Evolutionary conservation across 2,329 filamentous ascomycete species (phyloP), one percentile per base, ranked within the genome.

Genomic region (Stagonosporopsis cucurbitacearum): DNA sequence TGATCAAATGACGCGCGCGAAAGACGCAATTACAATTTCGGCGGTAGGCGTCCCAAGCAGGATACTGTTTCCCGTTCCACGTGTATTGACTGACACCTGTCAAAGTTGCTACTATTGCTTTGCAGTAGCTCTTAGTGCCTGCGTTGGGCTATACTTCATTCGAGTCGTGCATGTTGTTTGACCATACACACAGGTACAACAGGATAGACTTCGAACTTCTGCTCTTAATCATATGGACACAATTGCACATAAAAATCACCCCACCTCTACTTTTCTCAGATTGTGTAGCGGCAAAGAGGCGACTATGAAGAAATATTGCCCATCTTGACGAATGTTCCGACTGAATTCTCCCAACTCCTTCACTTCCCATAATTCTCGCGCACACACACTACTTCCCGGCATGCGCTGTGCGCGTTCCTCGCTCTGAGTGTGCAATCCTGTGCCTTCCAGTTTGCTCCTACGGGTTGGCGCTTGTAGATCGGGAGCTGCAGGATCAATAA

Each of bases 41-140:
- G 35, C 33, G 22, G 25, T 19, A 37, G 20, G 25, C 35, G 19
- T 32, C 33, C 20, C 20, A 22, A 33, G 12, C 33, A 17, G 20
- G 44, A 35, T 4, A 35, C 17, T 19, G 28, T 37, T 13, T 15
- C 8, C n/a, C 12, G 9, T 22, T 22, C 37, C 30, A 42, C 36
- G 22, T 47, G 30, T 42, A 36, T 23, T 45, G 42, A 47, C 23
- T 45, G 50, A 47, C 28, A 45, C 41, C 32, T 35, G 40, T 54
- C 46, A 56, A 32, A 20, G 36, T 9, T 36, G 41, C 30, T 13
- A 26, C 20, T 25, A 12, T 28, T 9, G n/a, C 20, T 30, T 32
- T 26, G 53, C 36, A 33, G 20, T 50, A 19, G 17, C 12, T 22
- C 4, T 8, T 7, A 33, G 35, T 15, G 40, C 4, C 23, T 20